Conservation (phyloP, 352 stramenopile species). For the Phytophthora hibernalis region DNA sequence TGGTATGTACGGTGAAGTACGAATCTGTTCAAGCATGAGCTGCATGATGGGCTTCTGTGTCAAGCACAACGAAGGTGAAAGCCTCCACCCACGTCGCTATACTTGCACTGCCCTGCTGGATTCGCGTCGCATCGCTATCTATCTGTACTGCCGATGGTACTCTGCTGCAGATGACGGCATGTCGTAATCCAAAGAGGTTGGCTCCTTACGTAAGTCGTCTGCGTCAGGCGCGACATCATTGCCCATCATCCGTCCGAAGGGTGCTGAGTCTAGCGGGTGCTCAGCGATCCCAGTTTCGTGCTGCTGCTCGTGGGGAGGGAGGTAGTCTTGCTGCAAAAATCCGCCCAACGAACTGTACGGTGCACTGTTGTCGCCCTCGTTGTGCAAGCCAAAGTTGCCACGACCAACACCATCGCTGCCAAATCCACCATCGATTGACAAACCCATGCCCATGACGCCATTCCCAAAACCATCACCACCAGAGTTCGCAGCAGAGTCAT, state of each 20-base stretch:
- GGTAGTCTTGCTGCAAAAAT: conserved; percentile 70
- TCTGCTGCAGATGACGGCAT: conserved; percentile 46
- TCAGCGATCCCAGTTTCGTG: conserved; percentile 30
- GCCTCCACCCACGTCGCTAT: not conserved
- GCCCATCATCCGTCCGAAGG: conserved; percentile 53
- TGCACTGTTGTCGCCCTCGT: conserved; percentile 23
- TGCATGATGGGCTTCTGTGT: conserved; percentile 21
- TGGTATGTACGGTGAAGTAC: conserved; percentile 16
- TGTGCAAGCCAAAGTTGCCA: conserved; percentile 45
- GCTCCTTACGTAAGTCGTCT: conserved; percentile 36
- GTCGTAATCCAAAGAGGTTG: conserved; percentile 41
- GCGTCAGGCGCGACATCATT: conserved; percentile 30
- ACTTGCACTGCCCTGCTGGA: conserved; percentile 26
- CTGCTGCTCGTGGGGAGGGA: conserved; percentile 42
- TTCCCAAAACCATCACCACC: conserved; percentile 54
- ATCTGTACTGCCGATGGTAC: conserved; percentile 54
- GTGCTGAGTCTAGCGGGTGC: conserved; percentile 52
- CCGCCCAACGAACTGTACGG: conserved; percentile 65
- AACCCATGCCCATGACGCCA: conserved; percentile 54
- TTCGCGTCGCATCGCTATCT: conserved; percentile 27
- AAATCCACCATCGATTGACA: conserved; percentile 48
- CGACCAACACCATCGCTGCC: conserved; percentile 28
- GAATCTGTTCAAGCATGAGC: conserved; percentile 25
- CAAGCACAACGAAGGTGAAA: conserved; percentile 11
- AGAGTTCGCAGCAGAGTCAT: conserved; percentile 14